Evolutionary conservation across 2,329 filamentous ascomycete species (phyloP), one percentile per base, ranked within the genome.

Genomic region (Fusarium sarcochroum): DNA sequence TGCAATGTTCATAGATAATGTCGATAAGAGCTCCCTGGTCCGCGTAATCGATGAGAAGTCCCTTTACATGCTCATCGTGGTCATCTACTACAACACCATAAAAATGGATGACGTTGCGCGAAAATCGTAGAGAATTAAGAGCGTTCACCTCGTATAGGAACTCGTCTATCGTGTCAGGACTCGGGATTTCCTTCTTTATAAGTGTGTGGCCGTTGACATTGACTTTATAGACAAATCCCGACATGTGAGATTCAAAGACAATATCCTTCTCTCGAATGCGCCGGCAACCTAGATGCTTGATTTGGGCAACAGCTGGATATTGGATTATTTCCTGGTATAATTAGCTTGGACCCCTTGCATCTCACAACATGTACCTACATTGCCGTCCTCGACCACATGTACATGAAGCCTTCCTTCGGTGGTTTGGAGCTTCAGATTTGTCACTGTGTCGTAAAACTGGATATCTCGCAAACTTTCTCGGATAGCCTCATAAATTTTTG

Each of bases 151-250:
- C 96, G 78, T 99, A 99, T 3, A 98, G 83, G 75, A 99, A 99
- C 77, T 98, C 96, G 66, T 98, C 95, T 20, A 98, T 91, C 0
- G 93, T 96, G 74, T 98, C 95, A 3, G 94, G 95, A 2, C 95
- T 94, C 1, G 96, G 96, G 17, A 99, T 98, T 76, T 99, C 96
- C 78, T 99, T 99, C 80, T 98, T 98, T 80, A 99, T 97, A 73
- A 94, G 91, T 3, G 89, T 82, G 58, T 86, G 82, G 11, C 87
- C 89, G 59, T 87, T 83, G 35, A 94, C 87, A 15, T 83, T 86
- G 58, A 99, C 93, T 77, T 97, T 97, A 85, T 98, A 99, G 18
- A 98, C 96, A 76, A 98, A 99, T 2, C 96, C 96, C 21, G 95
- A 98, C 78, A 98, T 89, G 81, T 99, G 96, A 1, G 93, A 92